Evolutionary conservation across 2,329 filamentous ascomycete genomes (phyloP).

Genomic region (Trichoderma breve): DNA sequence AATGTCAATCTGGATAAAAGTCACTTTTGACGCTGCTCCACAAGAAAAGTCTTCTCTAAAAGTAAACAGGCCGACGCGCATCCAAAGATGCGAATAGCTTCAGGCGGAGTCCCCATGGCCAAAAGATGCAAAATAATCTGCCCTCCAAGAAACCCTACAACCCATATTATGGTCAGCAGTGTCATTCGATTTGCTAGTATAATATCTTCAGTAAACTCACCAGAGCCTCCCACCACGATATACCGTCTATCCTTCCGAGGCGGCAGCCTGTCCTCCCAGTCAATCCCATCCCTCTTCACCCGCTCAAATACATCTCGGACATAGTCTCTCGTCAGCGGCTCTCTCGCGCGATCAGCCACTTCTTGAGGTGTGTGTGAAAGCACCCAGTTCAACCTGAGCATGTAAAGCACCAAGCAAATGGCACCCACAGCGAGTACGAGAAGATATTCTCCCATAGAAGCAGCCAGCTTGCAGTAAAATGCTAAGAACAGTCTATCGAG

Average conservation of each 20-base stretch:
- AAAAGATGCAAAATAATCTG: constrained; percentile 55
- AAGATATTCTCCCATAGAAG: too few species aligned
- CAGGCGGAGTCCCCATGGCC: constrained; percentile 48
- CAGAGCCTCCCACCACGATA: constrained; percentile 47
- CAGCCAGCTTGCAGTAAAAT: too few species aligned
- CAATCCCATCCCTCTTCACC: constrained; percentile 37
- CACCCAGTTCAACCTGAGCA: constrained; percentile 36
- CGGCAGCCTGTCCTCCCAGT: constrained; percentile 40
- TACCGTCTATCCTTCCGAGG: constrained; percentile 43
- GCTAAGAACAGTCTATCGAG: too few species aligned
- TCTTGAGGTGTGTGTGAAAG: constrained; percentile 39
- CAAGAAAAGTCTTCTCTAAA: constrained; percentile 31
- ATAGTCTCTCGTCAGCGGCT: constrained; percentile 37
- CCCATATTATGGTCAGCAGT: background rate
- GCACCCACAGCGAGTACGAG: constrained; percentile 20
- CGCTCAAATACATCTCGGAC: constrained; percentile 37
- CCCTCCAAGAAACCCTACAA: constrained; percentile 52
- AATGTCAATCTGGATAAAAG: too few species aligned
- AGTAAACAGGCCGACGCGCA: constrained; percentile 43
- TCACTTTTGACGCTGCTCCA: too few species aligned
- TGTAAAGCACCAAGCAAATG: constrained; percentile 27
- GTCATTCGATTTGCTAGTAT: background rate
- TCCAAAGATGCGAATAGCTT: constrained; percentile 56
- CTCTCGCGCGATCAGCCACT: constrained; percentile 31
- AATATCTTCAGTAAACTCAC: constrained; percentile 29